A percentile compares a stretch with the other conserved stretches of the same genome.
Conservation (phyloP, 2,329 filamentous ascomycete species). For the Xylariaceae sp. region DNA sequence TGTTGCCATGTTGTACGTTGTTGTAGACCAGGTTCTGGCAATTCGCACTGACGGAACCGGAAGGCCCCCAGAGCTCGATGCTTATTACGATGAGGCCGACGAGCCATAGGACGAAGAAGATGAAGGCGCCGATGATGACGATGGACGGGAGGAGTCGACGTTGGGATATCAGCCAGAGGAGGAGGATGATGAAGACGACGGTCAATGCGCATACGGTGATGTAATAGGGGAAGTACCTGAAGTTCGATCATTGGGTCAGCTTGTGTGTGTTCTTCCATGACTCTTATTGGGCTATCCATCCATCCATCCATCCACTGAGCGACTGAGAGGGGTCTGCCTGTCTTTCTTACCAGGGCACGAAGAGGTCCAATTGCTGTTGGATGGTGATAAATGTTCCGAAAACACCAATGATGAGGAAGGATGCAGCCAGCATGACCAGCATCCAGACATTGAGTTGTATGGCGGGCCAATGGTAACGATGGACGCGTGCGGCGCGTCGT, state of each 20-base stretch:
- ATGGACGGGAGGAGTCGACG: conserved; percentile 67
- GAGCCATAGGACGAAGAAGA: conserved; percentile 72
- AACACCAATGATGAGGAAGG: conserved; percentile 65
- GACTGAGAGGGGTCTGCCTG: not conserved
- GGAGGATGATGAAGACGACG: conserved; percentile 69
- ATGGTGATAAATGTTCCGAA: conserved; percentile 66
- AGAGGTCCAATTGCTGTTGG: conserved; percentile 61
- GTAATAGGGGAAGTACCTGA: conserved; percentile 72
- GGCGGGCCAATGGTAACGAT: conserved; percentile 73
- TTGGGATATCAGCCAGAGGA: conserved; percentile 68
- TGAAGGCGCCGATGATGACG: conserved; percentile 69
- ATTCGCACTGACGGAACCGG: conserved; percentile 63
- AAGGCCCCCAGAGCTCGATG: conserved; percentile 69
- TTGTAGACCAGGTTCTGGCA: conserved; percentile 66
- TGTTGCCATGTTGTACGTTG: conserved; percentile 57
- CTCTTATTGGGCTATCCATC: too few relatives aligned
- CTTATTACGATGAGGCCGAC: conserved; percentile 68
- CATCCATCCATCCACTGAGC: not conserved
- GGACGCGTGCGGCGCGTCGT: conserved; percentile 54
- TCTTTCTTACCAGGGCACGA: conserved; percentile 63
- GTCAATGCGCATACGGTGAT: conserved; percentile 65
- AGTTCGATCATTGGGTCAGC: not conserved
- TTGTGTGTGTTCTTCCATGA: not conserved
- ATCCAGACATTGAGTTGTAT: conserved; percentile 72
- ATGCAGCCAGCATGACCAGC: conserved; percentile 67